phyloP scores from a whole-genome alignment of 441 rosid genomes.

The California macrophylla region DNA sequence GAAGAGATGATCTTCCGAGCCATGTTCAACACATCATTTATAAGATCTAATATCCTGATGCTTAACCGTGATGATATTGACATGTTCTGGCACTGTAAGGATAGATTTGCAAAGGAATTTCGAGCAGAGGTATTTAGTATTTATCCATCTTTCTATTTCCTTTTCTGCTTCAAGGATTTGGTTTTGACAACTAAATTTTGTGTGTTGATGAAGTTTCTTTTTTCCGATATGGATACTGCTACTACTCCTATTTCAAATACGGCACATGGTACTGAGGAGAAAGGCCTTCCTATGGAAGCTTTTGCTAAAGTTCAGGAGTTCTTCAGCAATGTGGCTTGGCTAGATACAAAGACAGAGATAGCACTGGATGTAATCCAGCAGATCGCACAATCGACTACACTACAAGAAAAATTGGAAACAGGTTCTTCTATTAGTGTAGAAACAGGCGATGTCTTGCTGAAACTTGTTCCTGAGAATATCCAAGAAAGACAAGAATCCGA shows the following conservation, averaged over 20 bases:
- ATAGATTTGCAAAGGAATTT: constrained; percentile 69
- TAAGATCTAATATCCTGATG: constrained; percentile 65
- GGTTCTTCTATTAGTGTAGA: constrained; percentile 33
- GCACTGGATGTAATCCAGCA: constrained; percentile 51
- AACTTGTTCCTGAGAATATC: constrained; percentile 34
- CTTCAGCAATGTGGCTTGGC: constrained; percentile 55
- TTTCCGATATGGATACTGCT: constrained; percentile 70
- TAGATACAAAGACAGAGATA: constrained; percentile 48
- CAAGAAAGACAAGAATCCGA: constrained; percentile 29
- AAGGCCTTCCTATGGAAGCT: constrained; percentile 72
- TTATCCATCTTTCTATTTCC: constrained; percentile 1
- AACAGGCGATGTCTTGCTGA: constrained; percentile 25
- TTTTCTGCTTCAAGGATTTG: constrained; percentile 8
- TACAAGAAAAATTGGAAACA: constrained; percentile 43
- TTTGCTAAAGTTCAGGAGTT: constrained; percentile 71
- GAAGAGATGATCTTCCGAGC: constrained; percentile 81
- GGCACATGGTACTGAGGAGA: constrained; percentile 49
- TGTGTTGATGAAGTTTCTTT: constrained; percentile 53
- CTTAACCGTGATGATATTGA: constrained; percentile 76
- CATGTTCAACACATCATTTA: constrained; percentile 81
- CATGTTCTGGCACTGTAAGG: constrained; percentile 57
- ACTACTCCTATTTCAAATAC: constrained; percentile 41
- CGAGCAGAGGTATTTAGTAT: constrained; percentile 58
- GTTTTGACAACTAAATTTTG: constrained; percentile 21
- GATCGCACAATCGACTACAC: constrained; percentile 34